Evolutionary conservation across 2,329 filamentous ascomycete species (phyloP).

Genomic region (Aureobasidium sp.): DNA sequence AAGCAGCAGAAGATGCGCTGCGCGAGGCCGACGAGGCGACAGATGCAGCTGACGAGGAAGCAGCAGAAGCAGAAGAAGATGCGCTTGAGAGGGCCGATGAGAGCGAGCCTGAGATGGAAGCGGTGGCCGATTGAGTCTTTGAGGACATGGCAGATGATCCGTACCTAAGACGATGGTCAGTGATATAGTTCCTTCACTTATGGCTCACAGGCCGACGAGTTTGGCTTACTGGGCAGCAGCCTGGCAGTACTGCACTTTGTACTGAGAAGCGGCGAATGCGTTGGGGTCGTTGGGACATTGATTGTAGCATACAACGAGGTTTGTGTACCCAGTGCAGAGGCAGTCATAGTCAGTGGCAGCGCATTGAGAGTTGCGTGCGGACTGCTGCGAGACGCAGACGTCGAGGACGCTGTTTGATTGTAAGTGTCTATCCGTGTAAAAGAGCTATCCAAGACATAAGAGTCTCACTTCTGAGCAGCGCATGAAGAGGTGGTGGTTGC

Average conservation of each 20-base stretch:
- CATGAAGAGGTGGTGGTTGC: constrained; percentile 24
- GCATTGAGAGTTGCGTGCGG: constrained; percentile 39
- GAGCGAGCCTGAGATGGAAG: not conserved
- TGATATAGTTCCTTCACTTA: not conserved
- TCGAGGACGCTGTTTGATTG: constrained; percentile 41
- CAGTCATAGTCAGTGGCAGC: constrained; percentile 47
- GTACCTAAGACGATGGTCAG: not conserved
- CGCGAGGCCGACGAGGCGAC: not conserved
- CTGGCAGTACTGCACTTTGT: constrained; percentile 16
- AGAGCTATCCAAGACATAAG: not conserved
- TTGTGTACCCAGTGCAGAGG: constrained; percentile 49
- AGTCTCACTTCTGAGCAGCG: constrained; percentile 33
- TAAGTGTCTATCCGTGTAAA: not conserved
- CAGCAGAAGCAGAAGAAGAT: not conserved
- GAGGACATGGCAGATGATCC: constrained; percentile 2
- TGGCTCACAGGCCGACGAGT: no score
- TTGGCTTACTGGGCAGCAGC: constrained; percentile 14
- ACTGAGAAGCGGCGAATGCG: constrained; percentile 12
- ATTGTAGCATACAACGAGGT: constrained; percentile 48
- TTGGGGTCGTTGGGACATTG: constrained; percentile 47
- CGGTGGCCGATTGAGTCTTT: not conserved
- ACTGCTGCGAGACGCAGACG: constrained; percentile 38
- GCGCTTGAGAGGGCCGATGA: not conserved
- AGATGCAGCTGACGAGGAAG: not conserved
- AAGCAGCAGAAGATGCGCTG: not conserved